Percentiles rank a stretch among this genome's conserved stretches.
phyloP scores from a whole-genome alignment of 164 flowering plant genomes.

The Platanus orientalis region DNA sequence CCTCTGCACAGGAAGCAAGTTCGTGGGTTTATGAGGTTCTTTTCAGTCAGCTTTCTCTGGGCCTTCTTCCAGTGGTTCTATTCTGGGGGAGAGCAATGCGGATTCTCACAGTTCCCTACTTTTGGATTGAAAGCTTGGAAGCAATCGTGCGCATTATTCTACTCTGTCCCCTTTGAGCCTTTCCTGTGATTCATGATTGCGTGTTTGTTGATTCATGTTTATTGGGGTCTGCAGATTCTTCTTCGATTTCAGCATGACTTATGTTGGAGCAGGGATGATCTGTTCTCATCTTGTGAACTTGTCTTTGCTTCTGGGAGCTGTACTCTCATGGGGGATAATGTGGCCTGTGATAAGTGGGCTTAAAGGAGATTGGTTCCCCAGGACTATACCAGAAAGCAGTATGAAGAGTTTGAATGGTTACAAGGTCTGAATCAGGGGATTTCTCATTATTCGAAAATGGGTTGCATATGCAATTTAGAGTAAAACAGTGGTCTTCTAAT shows the following conservation, averaged over 20 bases:
- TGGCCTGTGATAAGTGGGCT: constrained; percentile 71
- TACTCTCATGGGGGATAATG: constrained; percentile 92
- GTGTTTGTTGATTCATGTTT: neutral
- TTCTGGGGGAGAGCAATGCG: constrained; percentile 52
- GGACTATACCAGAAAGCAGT: constrained; percentile 51
- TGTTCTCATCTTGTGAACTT: constrained; percentile 76
- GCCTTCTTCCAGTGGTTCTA: constrained; percentile 44
- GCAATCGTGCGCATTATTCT: constrained; percentile 19
- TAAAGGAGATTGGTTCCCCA: constrained; percentile 77
- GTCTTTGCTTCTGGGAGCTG: constrained; percentile 82
- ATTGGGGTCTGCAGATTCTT: constrained; percentile 56
- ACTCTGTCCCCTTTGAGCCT: neutral
- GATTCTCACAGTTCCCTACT: constrained; percentile 63
- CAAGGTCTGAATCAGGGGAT: constrained; percentile 44
- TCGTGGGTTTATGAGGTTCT: constrained; percentile 25
- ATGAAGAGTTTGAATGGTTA: constrained; percentile 93
- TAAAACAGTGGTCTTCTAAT: neutral
- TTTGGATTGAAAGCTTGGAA: constrained; percentile 64
- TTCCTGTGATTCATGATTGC: neutral
- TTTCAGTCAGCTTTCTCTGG: constrained; percentile 29
- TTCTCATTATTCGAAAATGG: neutral
- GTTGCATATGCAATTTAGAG: neutral
- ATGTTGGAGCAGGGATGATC: constrained; percentile 88
- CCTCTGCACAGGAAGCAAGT: constrained; percentile 43
- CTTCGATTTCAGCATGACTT: constrained; percentile 79